Percentiles rank a stretch among this genome's conserved stretches.
Conservation (phyloP, 495 filamentous ascomycete species). For the Penicillium steckii region DNA sequence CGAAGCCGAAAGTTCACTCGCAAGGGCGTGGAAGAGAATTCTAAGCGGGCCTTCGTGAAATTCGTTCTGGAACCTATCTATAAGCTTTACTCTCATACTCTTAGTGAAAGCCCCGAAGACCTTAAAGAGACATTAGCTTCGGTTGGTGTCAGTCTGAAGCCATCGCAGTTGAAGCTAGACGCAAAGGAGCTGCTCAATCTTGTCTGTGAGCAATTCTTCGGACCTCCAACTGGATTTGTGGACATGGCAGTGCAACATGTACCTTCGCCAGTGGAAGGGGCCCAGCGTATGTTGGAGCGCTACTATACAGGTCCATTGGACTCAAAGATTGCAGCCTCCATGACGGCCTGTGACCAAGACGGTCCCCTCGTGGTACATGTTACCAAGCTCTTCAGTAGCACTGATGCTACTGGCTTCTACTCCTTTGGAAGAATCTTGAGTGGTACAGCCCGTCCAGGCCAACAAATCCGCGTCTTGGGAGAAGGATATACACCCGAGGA, state of each 20-base stretch:
- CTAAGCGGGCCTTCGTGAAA: conserved; percentile 87
- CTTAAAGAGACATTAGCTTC: conserved; percentile 76
- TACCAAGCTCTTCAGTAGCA: conserved; percentile 86
- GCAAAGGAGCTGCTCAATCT: conserved; percentile 84
- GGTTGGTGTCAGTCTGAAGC: conserved; percentile 83
- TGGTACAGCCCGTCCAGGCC: conserved; percentile 78
- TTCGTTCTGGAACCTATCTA: conserved; percentile 97
- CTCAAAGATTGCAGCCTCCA: conserved; percentile 74
- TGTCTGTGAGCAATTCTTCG: conserved; percentile 95
- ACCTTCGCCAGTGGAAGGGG: conserved; percentile 81
- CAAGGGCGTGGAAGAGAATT: conserved; percentile 75
- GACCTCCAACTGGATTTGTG: conserved; percentile 83
- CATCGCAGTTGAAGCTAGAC: conserved; percentile 84
- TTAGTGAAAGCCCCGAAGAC: conserved; percentile 86
- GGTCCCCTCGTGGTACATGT: conserved; percentile 88
- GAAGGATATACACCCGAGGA: conserved; percentile 97
- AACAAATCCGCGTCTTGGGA: conserved; percentile 86
- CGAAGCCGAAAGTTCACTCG: conserved; percentile 84
- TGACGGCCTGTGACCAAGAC: conserved; percentile 81
- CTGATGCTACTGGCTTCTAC: conserved; percentile 84
- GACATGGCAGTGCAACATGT: conserved; percentile 93
- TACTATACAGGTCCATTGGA: conserved; percentile 98
- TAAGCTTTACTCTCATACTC: conserved; percentile 94
- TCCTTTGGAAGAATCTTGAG: conserved; percentile 92
- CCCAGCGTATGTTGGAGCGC: conserved; percentile 68